Base-by-base conservation (phyloP, 306 rosid species). In the Lablab purpureus region DNA sequence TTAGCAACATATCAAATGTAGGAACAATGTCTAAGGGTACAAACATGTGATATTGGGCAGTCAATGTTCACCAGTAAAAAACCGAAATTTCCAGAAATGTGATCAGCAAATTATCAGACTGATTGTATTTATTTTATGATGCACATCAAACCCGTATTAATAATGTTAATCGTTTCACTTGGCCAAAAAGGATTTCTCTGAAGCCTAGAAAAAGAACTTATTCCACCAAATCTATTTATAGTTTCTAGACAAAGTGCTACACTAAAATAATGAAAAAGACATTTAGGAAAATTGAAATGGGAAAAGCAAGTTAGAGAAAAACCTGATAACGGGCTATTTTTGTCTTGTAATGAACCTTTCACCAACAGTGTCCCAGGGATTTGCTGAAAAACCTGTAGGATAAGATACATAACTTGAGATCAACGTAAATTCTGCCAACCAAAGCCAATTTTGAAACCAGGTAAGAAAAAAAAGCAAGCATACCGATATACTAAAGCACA, bases 351-450 rank as follows among this genome's bases (percentile, higher is more conserved):
- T 71, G 97, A 90, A 75, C 93, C 94, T 82, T 89, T 94, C 84
- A 92, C 97, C 75, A 94, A 87, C 74, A 92, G 87, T 65, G 93
- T 86, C 74, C 98, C 97, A 0, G 93, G 97, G 40, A 83, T 88
- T 84, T 94, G 97, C 87, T 92, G 98, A 87, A 92, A 90, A 78
- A 94, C 92, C 97, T 94, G 85, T n/a, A 50, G 37, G 58, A 76
- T 52, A 67, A 67, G 74, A 46, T 10, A 51, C 17, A 50, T 2
- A 67, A 9, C 12, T 25, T 43, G 59, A 56, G 66, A 49, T 82
- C 70, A 71, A 68, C 27, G 22, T 58, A 47, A 74, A 22, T 47
- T 80, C 63, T 54, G 27, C 79, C 15, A 58, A 81, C 67, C 69
- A 68, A 51, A 77, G 63, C 25, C 43, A 85, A 40, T n/a, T 41